Conservation (phyloP, 1,139 yeast genomes). For the Protomyces macrosporus region DNA sequence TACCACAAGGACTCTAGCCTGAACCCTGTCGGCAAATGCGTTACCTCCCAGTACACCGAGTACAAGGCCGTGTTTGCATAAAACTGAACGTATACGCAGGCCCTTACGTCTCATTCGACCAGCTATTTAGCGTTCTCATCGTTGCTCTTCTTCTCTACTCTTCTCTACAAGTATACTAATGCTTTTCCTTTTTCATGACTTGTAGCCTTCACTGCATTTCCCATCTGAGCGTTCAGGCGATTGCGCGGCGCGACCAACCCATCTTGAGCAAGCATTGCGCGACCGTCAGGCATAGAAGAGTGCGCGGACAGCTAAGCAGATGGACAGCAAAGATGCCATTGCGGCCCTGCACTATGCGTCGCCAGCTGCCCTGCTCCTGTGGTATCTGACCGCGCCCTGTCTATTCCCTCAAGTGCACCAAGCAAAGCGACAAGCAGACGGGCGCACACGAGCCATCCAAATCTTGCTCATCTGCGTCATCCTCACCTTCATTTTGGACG, state of each 20-base stretch:
- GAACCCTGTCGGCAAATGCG: not conserved
- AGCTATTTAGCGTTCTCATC: too few species aligned
- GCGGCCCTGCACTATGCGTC: not conserved
- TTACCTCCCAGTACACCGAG: too few species aligned
- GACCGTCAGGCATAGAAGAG: not conserved
- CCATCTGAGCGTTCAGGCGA: not conserved
- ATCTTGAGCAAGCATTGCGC: too few species aligned
- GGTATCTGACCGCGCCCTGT: not conserved
- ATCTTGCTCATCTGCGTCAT: constrained; percentile 2
- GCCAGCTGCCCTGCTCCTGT: not conserved
- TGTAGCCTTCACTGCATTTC: not conserved
- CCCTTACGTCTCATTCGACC: too few species aligned
- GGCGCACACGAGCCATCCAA: not conserved
- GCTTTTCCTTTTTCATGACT: too few species aligned
- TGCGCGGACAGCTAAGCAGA: not conserved
- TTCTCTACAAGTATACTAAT: too few species aligned
- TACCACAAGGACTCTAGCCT: constrained; percentile 4
- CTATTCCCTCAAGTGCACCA: not conserved
- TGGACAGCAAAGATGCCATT: not conserved
- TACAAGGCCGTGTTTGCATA: too few species aligned
- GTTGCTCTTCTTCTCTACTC: too few species aligned
- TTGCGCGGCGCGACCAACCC: too few species aligned
- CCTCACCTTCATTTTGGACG: constrained; percentile 6
- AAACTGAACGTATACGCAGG: too few species aligned
- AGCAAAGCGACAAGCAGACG: not conserved